Base-by-base conservation (phyloP, 371 early-diverging fungal genomes). In the Mortierella sp. region DNA sequence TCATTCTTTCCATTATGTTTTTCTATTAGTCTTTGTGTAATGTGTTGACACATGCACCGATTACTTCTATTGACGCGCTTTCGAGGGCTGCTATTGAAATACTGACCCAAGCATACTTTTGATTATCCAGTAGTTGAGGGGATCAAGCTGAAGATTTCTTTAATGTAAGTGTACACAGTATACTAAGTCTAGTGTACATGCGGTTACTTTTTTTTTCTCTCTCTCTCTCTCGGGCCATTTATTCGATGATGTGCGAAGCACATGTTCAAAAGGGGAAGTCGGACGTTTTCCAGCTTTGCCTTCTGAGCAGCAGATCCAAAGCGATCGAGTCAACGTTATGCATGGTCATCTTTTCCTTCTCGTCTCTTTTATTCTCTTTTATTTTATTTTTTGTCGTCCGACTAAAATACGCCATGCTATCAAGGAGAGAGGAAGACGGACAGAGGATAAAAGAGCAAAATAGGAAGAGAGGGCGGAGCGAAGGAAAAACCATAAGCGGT, bases 1-100 rank as follows among this genome's bases (percentile, higher is more conserved):
- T 14, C 19, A 15, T 52, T 47, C 24, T 26, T 54, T 17, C 32
- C 27, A 9, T 32, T 46, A 12, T 59, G n/a, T 48, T 17, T 26
- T 37, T n/a, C 12, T 46, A 46, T n/a, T 32, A 7, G 31, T 19
- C 12, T 41, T 60, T 60, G 51, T 42, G 50, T 50, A 50, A 50
- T 60, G 23, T 50, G 51, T 42, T 50, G 60, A 60, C 60, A 60
- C 42, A 50, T 60, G 59, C 24, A 59, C 49, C 47, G 37, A 30
- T 24, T 21, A 14, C 37, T 34, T 34, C 37, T 34, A 14, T 34
- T 34, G 37, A 34, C 37, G 37, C 14, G 14, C 14, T 34, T 7
- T 0, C 37, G n/a, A n/a, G n/a, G n/a, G n/a, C n/a, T n/a, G n/a
- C n/a, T n/a, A n/a, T n/a, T n/a, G n/a, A n/a, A n/a, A n/a, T n/a